phyloP scores from a whole-genome alignment of 345 rosid genomes.

The Theobroma cacao region DNA sequence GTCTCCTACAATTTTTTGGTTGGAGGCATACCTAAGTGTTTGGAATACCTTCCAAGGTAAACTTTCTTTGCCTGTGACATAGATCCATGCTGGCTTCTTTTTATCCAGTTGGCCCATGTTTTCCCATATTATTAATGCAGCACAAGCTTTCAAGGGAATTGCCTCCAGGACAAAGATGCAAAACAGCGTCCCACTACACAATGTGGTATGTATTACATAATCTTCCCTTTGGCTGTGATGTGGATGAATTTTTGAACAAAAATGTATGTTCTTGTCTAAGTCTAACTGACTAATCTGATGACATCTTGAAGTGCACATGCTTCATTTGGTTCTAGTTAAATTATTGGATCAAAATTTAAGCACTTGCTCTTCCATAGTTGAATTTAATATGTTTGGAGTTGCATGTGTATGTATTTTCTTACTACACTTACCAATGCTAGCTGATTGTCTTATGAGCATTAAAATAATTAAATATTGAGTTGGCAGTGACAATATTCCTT shows the following conservation, averaged over 20 bases:
- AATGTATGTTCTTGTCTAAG: background rate
- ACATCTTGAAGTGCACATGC: background rate
- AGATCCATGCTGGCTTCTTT: slow-evolving; percentile 2
- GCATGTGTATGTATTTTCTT: background rate
- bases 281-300: background rate
- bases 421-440: background rate
- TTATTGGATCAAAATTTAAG: background rate
- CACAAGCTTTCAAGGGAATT: slow-evolving; percentile 87
- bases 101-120: background rate
- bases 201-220: slow-evolving; percentile 54
- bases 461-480: slow-evolving; percentile 4
- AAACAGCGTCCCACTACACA: slow-evolving; percentile 66
- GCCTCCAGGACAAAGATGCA: slow-evolving; percentile 57
- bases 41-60: slow-evolving; percentile 77
- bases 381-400: background rate
- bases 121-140: slow-evolving; percentile 34
- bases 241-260: background rate
- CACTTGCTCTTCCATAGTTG: background rate
- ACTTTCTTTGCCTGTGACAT: slow-evolving; percentile 8
- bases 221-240: background rate
- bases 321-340: background rate
- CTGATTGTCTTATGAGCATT: background rate
- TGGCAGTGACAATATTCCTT: slow-evolving; percentile 13
- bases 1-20: slow-evolving; percentile 82
- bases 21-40: slow-evolving; percentile 88